phyloP scores from a whole-genome alignment of 768 basidiomycete genomes.

The Tubosaeta sp. region DNA sequence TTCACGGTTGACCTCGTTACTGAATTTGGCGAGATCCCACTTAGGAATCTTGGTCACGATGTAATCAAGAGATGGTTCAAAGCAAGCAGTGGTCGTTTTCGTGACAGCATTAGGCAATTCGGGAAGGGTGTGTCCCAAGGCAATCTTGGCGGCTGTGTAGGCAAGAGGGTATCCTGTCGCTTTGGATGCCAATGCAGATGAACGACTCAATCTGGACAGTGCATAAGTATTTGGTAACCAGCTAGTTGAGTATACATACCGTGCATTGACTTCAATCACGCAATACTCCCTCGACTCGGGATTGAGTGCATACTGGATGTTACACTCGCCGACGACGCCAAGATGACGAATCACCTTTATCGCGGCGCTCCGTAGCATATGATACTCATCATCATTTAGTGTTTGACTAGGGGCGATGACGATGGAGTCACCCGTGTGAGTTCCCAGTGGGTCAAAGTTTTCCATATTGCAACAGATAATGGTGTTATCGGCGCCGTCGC shows the following conservation, averaged over 20 bases:
- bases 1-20: conserved; percentile 86
- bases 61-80: conserved; percentile 98
- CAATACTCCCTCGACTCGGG: conserved; percentile 91
- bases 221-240: neutral
- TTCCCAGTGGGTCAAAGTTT: conserved; percentile 98
- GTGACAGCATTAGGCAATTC: conserved; percentile 99
- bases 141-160: conserved; percentile 98
- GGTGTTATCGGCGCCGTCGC: conserved; percentile 97
- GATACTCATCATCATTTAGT: conserved; percentile 95
- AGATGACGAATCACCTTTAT: conserved; percentile 93
- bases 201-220: conserved; percentile 62
- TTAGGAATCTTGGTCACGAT: conserved; percentile 99
- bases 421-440: conserved; percentile 98
- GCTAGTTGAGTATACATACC: conserved; percentile 36
- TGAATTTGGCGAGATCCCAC: conserved; percentile 99
- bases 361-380: conserved; percentile 97
- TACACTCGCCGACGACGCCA: conserved; percentile 91
- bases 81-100: conserved; percentile 98
- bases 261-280: conserved; percentile 97
- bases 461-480: conserved; percentile 99
- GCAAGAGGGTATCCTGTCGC: conserved; percentile 99
- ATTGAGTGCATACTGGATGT: conserved; percentile 98
- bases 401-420: conserved; percentile 99
- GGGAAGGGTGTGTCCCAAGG: conserved; percentile 93
- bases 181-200: conserved; percentile 94